phyloP scores from a whole-genome alignment of 1,139 yeast species.

The Lodderomyces pseudojiufengensis region DNA sequence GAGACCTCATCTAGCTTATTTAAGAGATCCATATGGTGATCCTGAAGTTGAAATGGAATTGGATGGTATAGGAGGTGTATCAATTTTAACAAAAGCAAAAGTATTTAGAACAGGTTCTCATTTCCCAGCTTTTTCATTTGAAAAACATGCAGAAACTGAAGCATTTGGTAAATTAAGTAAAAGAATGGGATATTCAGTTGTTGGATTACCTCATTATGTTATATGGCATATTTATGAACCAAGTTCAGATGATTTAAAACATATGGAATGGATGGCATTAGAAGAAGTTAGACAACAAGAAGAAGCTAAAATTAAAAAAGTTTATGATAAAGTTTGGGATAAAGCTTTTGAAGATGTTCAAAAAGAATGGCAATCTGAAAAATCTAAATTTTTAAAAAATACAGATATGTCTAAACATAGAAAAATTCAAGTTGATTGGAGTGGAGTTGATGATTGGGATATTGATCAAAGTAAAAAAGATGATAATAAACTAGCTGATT shows the following conservation, averaged over 20 bases:
- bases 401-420: constrained; percentile 57
- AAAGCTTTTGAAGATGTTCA: constrained; percentile 74
- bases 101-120: constrained; percentile 80
- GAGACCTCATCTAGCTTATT: constrained; percentile 87
- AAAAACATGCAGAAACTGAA: constrained; percentile 91
- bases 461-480: constrained; percentile 24
- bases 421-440: constrained; percentile 62
- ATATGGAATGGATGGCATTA: constrained; percentile 96
- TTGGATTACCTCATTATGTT: constrained; percentile 85
- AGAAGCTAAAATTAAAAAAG: constrained; percentile 62
- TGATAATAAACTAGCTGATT: constrained; percentile 40
- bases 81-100: constrained; percentile 73
- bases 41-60: constrained; percentile 83
- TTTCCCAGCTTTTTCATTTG: constrained; percentile 87
- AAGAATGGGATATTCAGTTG: constrained; percentile 76
- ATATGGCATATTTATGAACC: constrained; percentile 95
- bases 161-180: constrained; percentile 86
- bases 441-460: constrained; percentile 51
- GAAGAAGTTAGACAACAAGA: constrained; percentile 75
- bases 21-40: constrained; percentile 83
- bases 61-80: constrained; percentile 91
- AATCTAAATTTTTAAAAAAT: constrained; percentile 63
- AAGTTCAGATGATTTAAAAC: constrained; percentile 78
- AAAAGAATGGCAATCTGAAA: constrained; percentile 65
- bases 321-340: constrained; percentile 72